Base-by-base conservation (phyloP, 2,329 filamentous ascomycete genomes). In the Paraphaeosphaeria sporulosa region DNA sequence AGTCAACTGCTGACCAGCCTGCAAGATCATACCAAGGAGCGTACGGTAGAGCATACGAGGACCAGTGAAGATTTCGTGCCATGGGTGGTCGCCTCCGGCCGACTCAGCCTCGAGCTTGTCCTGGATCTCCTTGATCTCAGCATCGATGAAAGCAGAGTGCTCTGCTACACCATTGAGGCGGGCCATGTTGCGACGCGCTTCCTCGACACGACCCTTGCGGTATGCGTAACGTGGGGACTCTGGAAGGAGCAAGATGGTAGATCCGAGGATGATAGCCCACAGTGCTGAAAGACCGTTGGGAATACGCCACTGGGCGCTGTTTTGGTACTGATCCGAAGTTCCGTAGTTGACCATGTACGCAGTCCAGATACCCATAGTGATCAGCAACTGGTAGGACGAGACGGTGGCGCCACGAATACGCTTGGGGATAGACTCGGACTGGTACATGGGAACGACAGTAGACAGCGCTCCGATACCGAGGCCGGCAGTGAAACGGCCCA, bases 21-120 rank as follows among this genome's bases (percentile, higher is more conserved):
- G 87, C 2, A 91, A 82, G 6, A 81, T 74, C 56, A 90, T 85
- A 38, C 89, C 89, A 0, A 91, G 81, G 0, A 86, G 57, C 0
- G 87, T 89, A 34, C 89, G 85, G 76, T 90, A 87, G 9, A 87
- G 66, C 83, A 91, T 93, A 64, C 88, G 89, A 69, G 88, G 89
- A 64, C 84, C 81, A 60, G 85, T 84, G 66, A 93, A 82, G 68
- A 87, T 86, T 69, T 91, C 88, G 63, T 91, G 70, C 74, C 73
- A 76, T 25, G 71, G 70, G 64, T 76, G 74, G 1, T 72, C 71
- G 23, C 74, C 71, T 32, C 74, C 73, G 34, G 71, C 67, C 15
- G 77, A 74, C 71, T 88, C 86, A 5, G 83, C 81, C 34, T 86
- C 82, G 40, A 86, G 78, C 66, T 87, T 87, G 50, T 82, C 77